These are phyloP conservation scores for Tilletia setariae DNA, from an alignment of 1,284 basidiomycete genomes.

Conservation along the genomic window DNA sequence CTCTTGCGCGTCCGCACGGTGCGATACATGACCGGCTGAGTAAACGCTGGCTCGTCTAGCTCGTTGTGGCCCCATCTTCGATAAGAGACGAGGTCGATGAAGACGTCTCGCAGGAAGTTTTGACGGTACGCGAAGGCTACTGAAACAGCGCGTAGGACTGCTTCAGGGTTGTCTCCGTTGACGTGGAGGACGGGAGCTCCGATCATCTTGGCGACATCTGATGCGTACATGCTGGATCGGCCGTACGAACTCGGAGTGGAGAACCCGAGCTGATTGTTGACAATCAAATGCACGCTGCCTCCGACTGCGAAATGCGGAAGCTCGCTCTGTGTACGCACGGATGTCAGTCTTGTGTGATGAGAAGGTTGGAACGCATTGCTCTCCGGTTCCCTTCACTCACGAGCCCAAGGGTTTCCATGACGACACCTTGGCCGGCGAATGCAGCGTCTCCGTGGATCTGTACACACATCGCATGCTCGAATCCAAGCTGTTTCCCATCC, in stretches of 20 bases:
- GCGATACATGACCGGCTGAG: constrained; percentile 67
- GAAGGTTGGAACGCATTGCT: neutral
- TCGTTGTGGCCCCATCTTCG: constrained; percentile 78
- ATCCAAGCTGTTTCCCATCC: neutral
- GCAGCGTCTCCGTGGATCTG: constrained; percentile 86
- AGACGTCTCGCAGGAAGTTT: constrained; percentile 53
- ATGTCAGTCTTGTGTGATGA: neutral
- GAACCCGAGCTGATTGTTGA: constrained; percentile 74
- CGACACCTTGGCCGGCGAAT: constrained; percentile 80
- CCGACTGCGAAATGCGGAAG: constrained; percentile 79
- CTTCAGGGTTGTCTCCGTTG: constrained; percentile 73
- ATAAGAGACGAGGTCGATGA: constrained; percentile 82
- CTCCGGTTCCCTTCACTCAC: neutral
- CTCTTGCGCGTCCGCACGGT: constrained; percentile 69
- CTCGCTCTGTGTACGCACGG: neutral
- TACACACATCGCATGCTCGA: constrained; percentile 65
- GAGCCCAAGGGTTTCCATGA: constrained; percentile 83
- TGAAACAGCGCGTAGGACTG: constrained; percentile 66
- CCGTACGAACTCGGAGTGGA: constrained; percentile 78
- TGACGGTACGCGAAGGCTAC: constrained; percentile 77
- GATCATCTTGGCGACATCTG: constrained; percentile 84
- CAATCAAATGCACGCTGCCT: constrained; percentile 82
- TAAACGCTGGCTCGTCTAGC: constrained; percentile 65
- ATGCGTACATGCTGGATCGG: constrained; percentile 79
- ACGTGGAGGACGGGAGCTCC: constrained; percentile 84